A percentile compares a stretch with the other conserved stretches of the same genome.
Conservation (phyloP, 176 grass and related monocot genomes). For the Avena sativa region DNA sequence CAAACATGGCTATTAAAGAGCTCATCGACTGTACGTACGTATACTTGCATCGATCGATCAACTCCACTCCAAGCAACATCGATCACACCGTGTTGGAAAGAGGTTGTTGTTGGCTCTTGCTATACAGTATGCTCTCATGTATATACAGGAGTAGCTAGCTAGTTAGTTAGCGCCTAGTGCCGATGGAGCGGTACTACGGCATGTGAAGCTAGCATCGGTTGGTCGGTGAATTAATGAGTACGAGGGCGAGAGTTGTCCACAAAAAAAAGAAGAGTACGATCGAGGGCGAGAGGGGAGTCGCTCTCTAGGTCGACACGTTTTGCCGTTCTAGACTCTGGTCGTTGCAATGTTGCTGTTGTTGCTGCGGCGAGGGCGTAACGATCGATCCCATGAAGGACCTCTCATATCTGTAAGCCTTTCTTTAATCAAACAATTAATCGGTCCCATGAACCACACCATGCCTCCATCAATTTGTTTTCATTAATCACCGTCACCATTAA, state of each 20-base stretch:
- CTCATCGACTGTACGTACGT: neutral
- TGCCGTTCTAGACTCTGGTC: neutral
- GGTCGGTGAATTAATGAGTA: neutral
- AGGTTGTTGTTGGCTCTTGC: neutral
- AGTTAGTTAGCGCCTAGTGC: neutral
- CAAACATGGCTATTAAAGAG: neutral
- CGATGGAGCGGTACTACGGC: neutral
- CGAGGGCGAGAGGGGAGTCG: neutral
- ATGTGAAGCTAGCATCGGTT: conserved; percentile 1
- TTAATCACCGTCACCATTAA: neutral
- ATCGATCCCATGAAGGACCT: neutral
- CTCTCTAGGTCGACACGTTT: neutral
- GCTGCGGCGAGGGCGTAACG: neutral
- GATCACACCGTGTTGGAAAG: neutral
- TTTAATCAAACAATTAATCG: conserved; percentile 11
- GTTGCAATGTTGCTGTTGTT: conserved; percentile 1
- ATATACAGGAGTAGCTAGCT: neutral
- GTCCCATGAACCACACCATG: neutral
- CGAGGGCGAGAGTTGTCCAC: too few relatives aligned
- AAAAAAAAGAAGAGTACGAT: too few relatives aligned
- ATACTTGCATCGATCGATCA: neutral
- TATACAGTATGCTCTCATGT: neutral
- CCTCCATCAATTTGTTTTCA: neutral
- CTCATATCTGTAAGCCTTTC: neutral
- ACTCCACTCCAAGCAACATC: neutral